These are phyloP conservation scores for Fusarium duplospermum DNA, from an alignment of 2,329 filamentous ascomycete genomes.

Conservation along the genomic window DNA sequence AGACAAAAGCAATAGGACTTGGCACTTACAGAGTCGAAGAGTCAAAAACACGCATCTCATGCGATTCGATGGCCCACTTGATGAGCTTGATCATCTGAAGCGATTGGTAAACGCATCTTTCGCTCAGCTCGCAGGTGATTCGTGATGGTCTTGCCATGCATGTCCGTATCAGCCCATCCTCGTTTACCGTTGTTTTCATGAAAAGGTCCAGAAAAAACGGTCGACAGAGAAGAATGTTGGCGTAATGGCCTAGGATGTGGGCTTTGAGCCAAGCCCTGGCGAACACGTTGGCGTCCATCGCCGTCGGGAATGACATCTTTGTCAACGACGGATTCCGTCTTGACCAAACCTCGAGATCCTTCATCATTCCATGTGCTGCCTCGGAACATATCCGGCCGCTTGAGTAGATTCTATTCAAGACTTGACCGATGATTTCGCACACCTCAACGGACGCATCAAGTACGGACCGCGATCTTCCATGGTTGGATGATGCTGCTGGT, in stretches of 20 bases:
- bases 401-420: constrained; percentile 70
- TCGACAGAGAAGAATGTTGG: constrained; percentile 71
- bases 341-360: constrained; percentile 32
- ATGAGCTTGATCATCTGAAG: constrained; percentile 60
- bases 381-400: constrained; percentile 68
- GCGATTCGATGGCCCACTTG: constrained; percentile 56
- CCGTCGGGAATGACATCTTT: constrained; percentile 47
- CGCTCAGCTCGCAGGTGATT: constrained; percentile 55
- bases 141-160: background rate
- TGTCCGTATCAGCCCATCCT: background rate
- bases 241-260: constrained; percentile 71
- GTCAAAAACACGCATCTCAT: constrained; percentile 63
- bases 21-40: constrained; percentile 66
- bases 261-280: constrained; percentile 71
- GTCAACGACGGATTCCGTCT: constrained; percentile 60
- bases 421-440: constrained; percentile 67
- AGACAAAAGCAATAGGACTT: background rate
- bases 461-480: background rate
- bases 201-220: constrained; percentile 73
- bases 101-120: constrained; percentile 47
- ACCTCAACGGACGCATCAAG: constrained; percentile 68
- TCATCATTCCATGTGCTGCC: constrained; percentile 67
- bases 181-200: constrained; percentile 50
- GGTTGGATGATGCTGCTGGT: background rate
- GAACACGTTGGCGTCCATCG: constrained; percentile 47